Conservation (phyloP, 495 filamentous ascomycete genomes). For the Daldinia caldariorum region DNA sequence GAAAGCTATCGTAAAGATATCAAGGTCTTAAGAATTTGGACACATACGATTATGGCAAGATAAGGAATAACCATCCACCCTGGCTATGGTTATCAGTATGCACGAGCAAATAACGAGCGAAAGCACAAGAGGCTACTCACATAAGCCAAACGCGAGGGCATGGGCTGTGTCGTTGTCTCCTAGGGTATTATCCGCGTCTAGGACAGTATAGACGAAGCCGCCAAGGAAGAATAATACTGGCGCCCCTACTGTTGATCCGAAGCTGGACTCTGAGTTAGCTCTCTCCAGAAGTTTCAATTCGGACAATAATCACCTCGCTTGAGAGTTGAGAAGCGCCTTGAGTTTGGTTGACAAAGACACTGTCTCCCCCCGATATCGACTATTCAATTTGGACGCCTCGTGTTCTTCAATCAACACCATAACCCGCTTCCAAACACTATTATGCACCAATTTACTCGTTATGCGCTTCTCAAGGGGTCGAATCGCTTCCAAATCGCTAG, state of each 20-base stretch:
- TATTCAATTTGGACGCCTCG: constrained; percentile 19
- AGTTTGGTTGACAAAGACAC: constrained; percentile 44
- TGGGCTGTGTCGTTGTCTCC: constrained; percentile 57
- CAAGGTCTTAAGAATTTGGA: not conserved
- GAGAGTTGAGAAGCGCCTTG: constrained; percentile 44
- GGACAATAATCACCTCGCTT: constrained; percentile 35
- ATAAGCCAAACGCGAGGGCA: constrained; percentile 59
- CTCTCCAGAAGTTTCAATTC: not conserved
- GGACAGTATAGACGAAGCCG: constrained; percentile 54
- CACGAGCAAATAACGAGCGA: constrained; percentile 1
- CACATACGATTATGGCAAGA: constrained; percentile 42
- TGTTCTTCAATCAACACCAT: constrained; percentile 45
- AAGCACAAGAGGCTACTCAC: constrained; percentile 46
- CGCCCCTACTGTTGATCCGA: constrained; percentile 59
- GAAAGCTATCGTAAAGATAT: constrained; percentile 1
- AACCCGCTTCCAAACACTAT: constrained; percentile 44
- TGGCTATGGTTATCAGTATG: constrained; percentile 28
- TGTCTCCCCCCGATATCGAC: not conserved
- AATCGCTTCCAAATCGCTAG: constrained; percentile 24
- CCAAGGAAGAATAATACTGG: constrained; percentile 61
- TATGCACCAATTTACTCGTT: constrained; percentile 37
- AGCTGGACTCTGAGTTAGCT: constrained; percentile 42
- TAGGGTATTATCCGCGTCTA: constrained; percentile 48
- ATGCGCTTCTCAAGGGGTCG: constrained; percentile 1
- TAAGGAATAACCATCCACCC: constrained; percentile 49